Evolutionary conservation across 805 yeast genomes (phyloP).

Genomic region (Dipodascopsis uninucleata): DNA sequence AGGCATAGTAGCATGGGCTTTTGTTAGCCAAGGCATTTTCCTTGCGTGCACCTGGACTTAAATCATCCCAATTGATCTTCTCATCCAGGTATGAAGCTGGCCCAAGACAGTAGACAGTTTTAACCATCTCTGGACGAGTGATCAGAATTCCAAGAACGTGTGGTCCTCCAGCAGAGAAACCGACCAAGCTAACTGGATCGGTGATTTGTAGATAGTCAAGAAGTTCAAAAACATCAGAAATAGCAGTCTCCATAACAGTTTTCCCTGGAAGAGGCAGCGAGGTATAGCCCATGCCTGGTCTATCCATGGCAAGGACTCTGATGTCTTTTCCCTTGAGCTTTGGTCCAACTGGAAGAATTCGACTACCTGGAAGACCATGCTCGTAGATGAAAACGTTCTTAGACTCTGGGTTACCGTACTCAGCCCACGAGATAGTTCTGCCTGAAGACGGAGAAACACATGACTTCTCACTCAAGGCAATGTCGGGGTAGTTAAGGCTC

Average conservation of each 20-base stretch:
- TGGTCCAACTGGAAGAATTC: conserved; percentile 25
- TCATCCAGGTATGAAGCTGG: conserved; percentile 25
- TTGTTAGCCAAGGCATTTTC: conserved; percentile 17
- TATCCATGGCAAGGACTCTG: conserved; percentile 24
- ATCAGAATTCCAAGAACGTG: conserved; percentile 24
- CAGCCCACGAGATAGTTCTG: conserved; percentile 27
- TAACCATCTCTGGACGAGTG: conserved; percentile 19
- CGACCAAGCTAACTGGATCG: conserved; percentile 21
- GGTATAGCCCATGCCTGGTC: conserved; percentile 28
- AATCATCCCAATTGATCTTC: conserved; percentile 16
- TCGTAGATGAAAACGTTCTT: conserved; percentile 24
- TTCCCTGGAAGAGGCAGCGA: conserved; percentile 20
- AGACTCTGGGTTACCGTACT: conserved; percentile 23
- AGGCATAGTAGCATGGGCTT: conserved; percentile 13
- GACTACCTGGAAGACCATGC: conserved; percentile 27
- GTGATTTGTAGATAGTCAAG: conserved; percentile 22
- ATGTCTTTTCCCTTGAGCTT: conserved; percentile 26
- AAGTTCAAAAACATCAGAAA: conserved; percentile 24
- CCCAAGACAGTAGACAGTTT: conserved; percentile 21
- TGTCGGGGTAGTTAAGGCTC: conserved; percentile 23
- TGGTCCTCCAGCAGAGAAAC: conserved; percentile 28
- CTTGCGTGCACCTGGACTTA: conserved; percentile 15
- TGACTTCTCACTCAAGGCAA: conserved; percentile 25
- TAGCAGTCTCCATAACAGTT: conserved; percentile 26
- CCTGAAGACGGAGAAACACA: conserved; percentile 25